Base-by-base conservation (phyloP, 164 flowering plant species). In the Nymphaea colorata region DNA sequence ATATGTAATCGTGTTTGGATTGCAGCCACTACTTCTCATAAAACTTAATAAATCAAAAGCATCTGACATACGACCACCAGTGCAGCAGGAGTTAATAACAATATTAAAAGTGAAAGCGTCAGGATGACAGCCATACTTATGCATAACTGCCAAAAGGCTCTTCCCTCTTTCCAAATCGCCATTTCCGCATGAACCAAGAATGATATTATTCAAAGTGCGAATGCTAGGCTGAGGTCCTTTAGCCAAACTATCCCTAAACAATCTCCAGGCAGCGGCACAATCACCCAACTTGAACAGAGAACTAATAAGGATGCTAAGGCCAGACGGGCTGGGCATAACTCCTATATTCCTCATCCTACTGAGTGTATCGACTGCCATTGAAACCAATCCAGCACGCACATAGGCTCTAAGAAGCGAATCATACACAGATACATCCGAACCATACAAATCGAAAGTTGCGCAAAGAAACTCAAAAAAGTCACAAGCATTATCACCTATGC, bases 331-430 rank as follows among this genome's bases (percentile, higher is more conserved):
- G 0, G 93, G 98, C 59, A 61, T 71, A 62, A 82, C 16, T 17
- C 83, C 82, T 44, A 71, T 65, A 62, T 76, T 78, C 72, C 96
- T 78, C 85, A 94, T 88, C 76, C 77, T 75, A 61, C 62, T 51
- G 71, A 86, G 59, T 69, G 91, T 72, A 64, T 71, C 81, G 78
- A 87, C 59, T 6, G 87, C 98, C 69, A 77, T 72, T 0, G 59
- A 59, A 45, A 71, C 73, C 83, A 82, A 78, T 43, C 76, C 87
- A 16, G 67, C 83, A 42, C 78, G 78, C 74, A 90, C 4, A 60
- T 85, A 94, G 6, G 85, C 91, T 64, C 93, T 78, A 86, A 90
- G 79, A 16, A 91, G 74, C 2, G 89, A 79, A 79, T 94, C 84
- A 42, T 87, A 87, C 59, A 87, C 84, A 3, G 80, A 82, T 63